Conservation (phyloP, 1,284 basidiomycete genomes). For the Papiliotrema nemorosa region DNA sequence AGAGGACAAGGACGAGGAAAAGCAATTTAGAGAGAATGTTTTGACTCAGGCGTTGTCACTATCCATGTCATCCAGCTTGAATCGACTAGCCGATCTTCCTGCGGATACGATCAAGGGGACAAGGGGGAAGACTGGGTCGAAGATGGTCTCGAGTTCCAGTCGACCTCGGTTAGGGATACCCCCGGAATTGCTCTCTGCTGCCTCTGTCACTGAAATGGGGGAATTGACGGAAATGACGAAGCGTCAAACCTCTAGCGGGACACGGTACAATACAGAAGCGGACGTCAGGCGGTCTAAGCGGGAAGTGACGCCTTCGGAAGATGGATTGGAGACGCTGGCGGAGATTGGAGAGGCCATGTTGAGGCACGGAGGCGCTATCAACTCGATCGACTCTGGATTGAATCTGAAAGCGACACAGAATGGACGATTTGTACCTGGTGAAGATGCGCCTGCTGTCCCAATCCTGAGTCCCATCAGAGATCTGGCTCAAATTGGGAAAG, state of each 20-base stretch:
- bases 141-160: background rate
- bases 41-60: slow-evolving; percentile 7
- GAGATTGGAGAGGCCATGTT: slow-evolving; percentile 11
- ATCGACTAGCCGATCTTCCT: background rate
- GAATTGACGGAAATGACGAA: background rate
- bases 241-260: background rate
- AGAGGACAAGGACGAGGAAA: background rate
- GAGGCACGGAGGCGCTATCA: background rate
- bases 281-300: background rate
- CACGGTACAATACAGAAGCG: background rate
- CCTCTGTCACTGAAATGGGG: background rate
- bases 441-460: too few species aligned
- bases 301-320: too few species aligned
- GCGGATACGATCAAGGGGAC: background rate
- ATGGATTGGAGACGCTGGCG: background rate
- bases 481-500: slow-evolving; percentile 8
- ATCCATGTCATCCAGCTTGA: slow-evolving; percentile 3
- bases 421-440: background rate
- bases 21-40: slow-evolving; percentile 7
- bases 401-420: slow-evolving; percentile 7
- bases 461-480: background rate
- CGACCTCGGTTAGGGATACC: slow-evolving; percentile 9
- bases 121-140: background rate
- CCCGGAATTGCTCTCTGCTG: slow-evolving; percentile 8
- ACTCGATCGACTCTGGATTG: slow-evolving; percentile 12